Conservation (phyloP, 192 early-diverging fungal genomes). For the Coemansia sp. region DNA sequence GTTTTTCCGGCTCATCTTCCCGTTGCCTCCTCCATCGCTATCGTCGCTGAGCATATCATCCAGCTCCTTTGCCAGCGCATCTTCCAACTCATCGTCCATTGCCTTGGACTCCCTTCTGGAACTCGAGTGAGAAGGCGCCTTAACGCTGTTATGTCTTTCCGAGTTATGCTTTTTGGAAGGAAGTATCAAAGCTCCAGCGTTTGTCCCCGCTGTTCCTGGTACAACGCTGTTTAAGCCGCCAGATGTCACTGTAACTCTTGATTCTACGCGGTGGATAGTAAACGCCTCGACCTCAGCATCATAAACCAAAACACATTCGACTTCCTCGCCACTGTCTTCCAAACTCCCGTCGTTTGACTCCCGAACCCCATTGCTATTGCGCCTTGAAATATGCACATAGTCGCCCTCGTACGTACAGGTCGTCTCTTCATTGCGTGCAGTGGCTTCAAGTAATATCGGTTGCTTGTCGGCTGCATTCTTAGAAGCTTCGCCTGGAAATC, state of each 20-base stretch:
- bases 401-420: constrained; percentile 49
- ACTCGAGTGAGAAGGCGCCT: no score
- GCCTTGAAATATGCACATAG: constrained; percentile 15
- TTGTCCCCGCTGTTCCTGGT: constrained; percentile 1
- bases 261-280: constrained; percentile 35
- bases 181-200: constrained; percentile 20
- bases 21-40: constrained; percentile 20
- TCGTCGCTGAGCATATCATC: constrained; percentile 44
- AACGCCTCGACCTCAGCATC: constrained; percentile 41
- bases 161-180: constrained; percentile 28
- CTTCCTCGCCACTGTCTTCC: constrained; percentile 16
- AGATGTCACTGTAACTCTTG: constrained; percentile 14
- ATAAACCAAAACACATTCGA: constrained; percentile 45
- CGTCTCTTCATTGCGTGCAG: constrained; percentile 30
- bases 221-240: constrained; percentile 12
- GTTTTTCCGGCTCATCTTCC: constrained; percentile 2
- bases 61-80: constrained; percentile 46
- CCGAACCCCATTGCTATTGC: neutral
- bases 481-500: constrained; percentile 8
- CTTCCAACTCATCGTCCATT: constrained; percentile 34
- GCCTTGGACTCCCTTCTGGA: constrained; percentile 8
- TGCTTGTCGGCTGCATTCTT: constrained; percentile 5
- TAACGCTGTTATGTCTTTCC: neutral
- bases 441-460: constrained; percentile 29
- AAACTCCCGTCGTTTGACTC: neutral